Conservation (phyloP, 139 green algal genomes). For the Chlorella sp. region DNA sequence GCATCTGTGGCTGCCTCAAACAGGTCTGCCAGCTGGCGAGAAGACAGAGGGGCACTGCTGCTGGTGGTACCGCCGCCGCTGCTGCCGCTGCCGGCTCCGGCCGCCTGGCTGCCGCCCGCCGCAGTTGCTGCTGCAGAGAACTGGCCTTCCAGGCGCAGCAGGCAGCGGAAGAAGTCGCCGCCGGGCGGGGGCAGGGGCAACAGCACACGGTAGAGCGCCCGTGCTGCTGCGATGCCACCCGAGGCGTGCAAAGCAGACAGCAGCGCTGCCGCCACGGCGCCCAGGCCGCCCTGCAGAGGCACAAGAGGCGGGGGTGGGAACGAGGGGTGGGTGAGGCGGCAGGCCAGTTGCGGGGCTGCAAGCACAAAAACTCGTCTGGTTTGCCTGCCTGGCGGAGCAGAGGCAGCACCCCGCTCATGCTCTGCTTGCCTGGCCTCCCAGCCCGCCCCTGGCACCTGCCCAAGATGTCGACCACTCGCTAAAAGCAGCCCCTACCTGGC, state of each 20-base stretch:
- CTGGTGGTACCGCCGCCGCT: not conserved
- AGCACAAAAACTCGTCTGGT: no score
- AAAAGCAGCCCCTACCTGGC: no score
- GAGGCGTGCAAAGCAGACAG: constrained; percentile 16
- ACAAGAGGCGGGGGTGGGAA: not conserved
- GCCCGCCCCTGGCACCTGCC: no score
- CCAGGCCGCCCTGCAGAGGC: constrained; percentile 54
- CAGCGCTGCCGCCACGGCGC: constrained; percentile 50
- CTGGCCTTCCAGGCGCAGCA: constrained; percentile 61
- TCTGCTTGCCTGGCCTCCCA: no score
- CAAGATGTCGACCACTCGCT: not conserved
- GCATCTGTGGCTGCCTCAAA: constrained; percentile 63
- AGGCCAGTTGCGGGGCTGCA: not conserved
- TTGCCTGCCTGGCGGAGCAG: no score
- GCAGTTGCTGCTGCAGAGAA: not conserved
- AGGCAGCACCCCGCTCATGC: no score
- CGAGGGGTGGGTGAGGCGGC: not conserved
- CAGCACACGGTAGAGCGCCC: constrained; percentile 60
- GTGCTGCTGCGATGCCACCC: constrained; percentile 50
- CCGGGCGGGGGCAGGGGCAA: constrained; percentile 64
- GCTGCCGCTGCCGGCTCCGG: not conserved
- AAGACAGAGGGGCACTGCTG: not conserved
- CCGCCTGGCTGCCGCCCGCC: not conserved
- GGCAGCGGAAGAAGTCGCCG: constrained; percentile 62
- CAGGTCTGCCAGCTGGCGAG: constrained; percentile 36